Base-by-base conservation (phyloP, 2,329 filamentous ascomycete species). In the Myotisia sp. region DNA sequence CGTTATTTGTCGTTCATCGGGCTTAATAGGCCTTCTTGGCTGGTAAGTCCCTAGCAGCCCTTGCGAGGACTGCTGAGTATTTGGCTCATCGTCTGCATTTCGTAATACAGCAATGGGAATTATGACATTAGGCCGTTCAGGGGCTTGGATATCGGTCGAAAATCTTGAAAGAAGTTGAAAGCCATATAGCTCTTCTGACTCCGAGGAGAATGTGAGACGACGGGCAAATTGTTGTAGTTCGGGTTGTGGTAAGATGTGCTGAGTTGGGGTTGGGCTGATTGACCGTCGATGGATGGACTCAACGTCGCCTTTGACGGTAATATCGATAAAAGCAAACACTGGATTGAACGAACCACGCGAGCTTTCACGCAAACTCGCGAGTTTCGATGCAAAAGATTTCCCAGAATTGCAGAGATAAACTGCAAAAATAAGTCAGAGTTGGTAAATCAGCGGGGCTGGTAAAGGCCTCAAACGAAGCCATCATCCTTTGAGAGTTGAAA, bases 1-100 rank as follows among this genome's bases (percentile, higher is more conserved):
- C 45, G 76, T 71, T 40, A 86, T 65, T 33, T 68, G 59, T 27
- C 64, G 59, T 8, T 65, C 63, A 39, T 73, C 64, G 6, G 29
- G 29, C 9, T 19, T 16, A 19, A 16, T 30, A n/a, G 28, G 16
- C 14, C 21, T 30, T 19, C 17, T 23, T 16, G 19, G n/a, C 13
- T 8, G 28, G 17, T 16, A 10, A 10, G 12, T 6, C 14, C 24
- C 30, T 18, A 33, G 30, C 19, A 23, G 7, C 21, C 18, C 18
- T 3, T 33, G 14, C 5, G 34, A 22, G 17, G 19, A 53, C 29
- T 28, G 30, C 35, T 41, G 53, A 49, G 18, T 44, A 37, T 42
- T 42, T 37, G 53, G 17, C 58, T 41, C 35, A 34, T 42, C 23
- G 31, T 43, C 34, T 13, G 50, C 39, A 9, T 52, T 44, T 29